Evolutionary conservation across 1,139 yeast genomes (phyloP).

Genomic region (Saccharomyces uvarum): DNA sequence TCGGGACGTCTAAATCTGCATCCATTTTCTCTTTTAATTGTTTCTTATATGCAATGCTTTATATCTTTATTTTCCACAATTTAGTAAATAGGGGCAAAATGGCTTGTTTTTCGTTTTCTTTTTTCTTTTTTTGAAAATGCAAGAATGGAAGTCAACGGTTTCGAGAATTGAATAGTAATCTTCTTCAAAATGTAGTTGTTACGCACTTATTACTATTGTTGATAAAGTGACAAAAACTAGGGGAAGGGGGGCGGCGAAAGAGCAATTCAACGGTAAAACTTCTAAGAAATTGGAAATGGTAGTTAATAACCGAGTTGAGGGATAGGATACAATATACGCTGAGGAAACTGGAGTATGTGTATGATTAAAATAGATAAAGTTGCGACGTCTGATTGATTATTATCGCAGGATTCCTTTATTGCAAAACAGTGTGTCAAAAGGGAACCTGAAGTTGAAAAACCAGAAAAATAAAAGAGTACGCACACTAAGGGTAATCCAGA

Average conservation of each 20-base stretch:
- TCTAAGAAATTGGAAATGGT: background rate
- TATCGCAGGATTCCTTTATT: background rate
- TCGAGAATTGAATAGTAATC: background rate
- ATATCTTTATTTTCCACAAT: background rate
- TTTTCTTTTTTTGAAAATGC: background rate
- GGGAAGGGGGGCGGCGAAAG: background rate
- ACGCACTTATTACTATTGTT: background rate
- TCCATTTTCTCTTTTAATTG: constrained; percentile 38
- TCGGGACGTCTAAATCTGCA: constrained; percentile 60
- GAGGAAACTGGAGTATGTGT: background rate
- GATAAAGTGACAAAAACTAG: background rate
- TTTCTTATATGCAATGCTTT: background rate
- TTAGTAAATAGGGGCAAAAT: background rate
- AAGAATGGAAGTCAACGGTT: background rate
- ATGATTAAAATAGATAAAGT: background rate
- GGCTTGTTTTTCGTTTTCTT: background rate
- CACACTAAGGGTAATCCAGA: background rate
- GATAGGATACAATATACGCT: background rate
- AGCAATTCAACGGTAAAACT: background rate
- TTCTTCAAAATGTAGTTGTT: background rate
- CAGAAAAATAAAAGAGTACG: background rate
- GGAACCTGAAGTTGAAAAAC: background rate
- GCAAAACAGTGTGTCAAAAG: background rate
- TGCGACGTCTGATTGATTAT: background rate
- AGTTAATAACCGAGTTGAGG: background rate